Conservation (phyloP, 495 filamentous ascomycete genomes). For the Venustampulla echinocandica region DNA sequence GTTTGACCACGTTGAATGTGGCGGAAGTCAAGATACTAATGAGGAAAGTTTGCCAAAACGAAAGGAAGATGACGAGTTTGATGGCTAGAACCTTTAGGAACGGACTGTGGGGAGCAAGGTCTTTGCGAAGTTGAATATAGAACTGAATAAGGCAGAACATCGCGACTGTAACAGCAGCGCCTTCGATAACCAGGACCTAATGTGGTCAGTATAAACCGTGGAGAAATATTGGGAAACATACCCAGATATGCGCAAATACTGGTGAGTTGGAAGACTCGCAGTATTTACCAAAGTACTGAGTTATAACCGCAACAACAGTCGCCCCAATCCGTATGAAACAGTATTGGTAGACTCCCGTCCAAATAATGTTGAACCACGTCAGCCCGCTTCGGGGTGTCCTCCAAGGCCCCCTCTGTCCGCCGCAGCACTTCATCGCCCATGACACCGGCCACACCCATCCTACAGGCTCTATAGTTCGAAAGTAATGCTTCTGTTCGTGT, state of each 20-base stretch:
- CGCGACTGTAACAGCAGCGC: conserved; percentile 66
- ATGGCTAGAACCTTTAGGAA: conserved; percentile 83
- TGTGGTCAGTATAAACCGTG: conserved; percentile 7
- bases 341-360: conserved; percentile 83
- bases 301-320: conserved; percentile 69
- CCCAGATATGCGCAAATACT: conserved; percentile 77
- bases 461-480: conserved; percentile 57
- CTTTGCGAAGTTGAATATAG: conserved; percentile 64
- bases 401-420: conserved; percentile 56
- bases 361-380: conserved; percentile 93
- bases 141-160: conserved; percentile 94
- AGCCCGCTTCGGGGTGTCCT: conserved; percentile 72
- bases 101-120: conserved; percentile 61
- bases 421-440: conserved; percentile 61
- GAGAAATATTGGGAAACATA: conserved; percentile 30
- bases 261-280: conserved; percentile 73
- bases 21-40: conserved; percentile 61
- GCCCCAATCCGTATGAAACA: conserved; percentile 80
- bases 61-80: conserved; percentile 90
- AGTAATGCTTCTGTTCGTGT: conserved; percentile 82
- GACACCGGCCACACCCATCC: conserved; percentile 69
- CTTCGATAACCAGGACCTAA: conserved; percentile 61
- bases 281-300: conserved; percentile 60
- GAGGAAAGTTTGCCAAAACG: conserved; percentile 78
- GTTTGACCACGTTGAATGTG: conserved; percentile 48